These are phyloP conservation scores for Lactifluus pinguis DNA, from an alignment of 768 basidiomycete genomes.

Conservation along the genomic window DNA sequence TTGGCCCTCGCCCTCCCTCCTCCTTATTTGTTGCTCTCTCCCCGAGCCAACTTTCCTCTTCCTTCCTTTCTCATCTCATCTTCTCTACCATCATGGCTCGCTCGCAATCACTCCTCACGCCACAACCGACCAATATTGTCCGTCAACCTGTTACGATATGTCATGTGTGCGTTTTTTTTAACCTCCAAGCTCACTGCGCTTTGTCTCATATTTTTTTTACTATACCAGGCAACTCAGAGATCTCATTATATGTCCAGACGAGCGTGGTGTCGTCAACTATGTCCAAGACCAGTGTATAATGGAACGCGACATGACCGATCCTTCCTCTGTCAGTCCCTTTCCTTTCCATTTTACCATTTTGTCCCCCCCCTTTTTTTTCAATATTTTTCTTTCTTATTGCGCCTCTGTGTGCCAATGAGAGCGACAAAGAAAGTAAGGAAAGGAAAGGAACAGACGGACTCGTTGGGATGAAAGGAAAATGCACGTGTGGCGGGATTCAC, in stretches of 20 bases:
- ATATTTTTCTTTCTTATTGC: no score
- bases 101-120: slow-evolving; percentile 36
- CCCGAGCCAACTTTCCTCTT: background rate
- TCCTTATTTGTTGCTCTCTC: background rate
- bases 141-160: slow-evolving; percentile 44
- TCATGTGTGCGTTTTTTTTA: slow-evolving; percentile 41
- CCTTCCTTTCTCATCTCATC: background rate
- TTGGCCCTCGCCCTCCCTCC: no score
- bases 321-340: slow-evolving; percentile 35
- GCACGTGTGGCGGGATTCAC: background rate
- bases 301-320: slow-evolving; percentile 48
- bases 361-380: no score
- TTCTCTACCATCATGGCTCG: slow-evolving; percentile 35
- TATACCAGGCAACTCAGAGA: slow-evolving; percentile 61
- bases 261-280: slow-evolving; percentile 57
- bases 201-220: background rate
- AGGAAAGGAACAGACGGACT: background rate
- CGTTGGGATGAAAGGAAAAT: background rate
- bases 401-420: background rate
- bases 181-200: background rate
- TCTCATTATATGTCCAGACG: slow-evolving; percentile 64
- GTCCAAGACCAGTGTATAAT: slow-evolving; percentile 44
- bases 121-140: slow-evolving; percentile 34
- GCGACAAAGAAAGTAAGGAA: background rate
- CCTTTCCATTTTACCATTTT: background rate